Evolutionary conservation across 208 protist genomes (phyloP).

Genomic region (Leishmania martiniquensis): DNA sequence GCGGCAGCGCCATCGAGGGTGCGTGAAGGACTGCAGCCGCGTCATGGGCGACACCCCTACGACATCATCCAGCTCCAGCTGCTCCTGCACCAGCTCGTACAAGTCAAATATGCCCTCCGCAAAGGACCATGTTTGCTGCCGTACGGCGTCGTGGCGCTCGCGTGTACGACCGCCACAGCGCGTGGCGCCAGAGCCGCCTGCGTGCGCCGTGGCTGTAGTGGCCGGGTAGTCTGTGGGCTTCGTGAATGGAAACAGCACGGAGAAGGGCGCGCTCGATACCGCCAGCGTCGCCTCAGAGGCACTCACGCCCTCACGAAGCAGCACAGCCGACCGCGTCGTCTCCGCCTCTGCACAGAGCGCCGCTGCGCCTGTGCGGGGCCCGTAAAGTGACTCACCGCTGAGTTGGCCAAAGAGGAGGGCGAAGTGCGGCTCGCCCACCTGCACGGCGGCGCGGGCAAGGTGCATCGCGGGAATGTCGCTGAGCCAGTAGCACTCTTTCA

Average conservation of each 20-base stretch:
- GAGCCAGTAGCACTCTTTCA: conserved; percentile 66
- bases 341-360: conserved; percentile 7
- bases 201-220: not conserved
- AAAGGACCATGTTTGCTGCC: conserved; percentile 18
- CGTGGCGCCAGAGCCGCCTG: not conserved
- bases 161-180: conserved; percentile 23
- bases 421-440: conserved; percentile 45
- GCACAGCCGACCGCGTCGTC: conserved; percentile 18
- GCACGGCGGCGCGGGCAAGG: conserved; percentile 51
- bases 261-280: conserved; percentile 30
- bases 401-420: conserved; percentile 61
- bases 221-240: conserved; percentile 11
- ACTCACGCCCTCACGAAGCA: conserved; percentile 10
- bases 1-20: too few species aligned
- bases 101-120: conserved; percentile 17
- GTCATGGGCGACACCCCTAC: conserved; percentile 21
- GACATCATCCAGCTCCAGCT: conserved; percentile 30
- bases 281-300: not conserved
- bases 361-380: conserved; percentile 42
- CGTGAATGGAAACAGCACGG: conserved; percentile 55
- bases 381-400: conserved; percentile 63
- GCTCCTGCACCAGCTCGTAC: conserved; percentile 21
- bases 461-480: conserved; percentile 52
- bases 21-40: not conserved
- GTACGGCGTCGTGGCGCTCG: conserved; percentile 20